phyloP scores from a whole-genome alignment of 2,329 filamentous ascomycete species.

The Aspergillus cejpii region DNA sequence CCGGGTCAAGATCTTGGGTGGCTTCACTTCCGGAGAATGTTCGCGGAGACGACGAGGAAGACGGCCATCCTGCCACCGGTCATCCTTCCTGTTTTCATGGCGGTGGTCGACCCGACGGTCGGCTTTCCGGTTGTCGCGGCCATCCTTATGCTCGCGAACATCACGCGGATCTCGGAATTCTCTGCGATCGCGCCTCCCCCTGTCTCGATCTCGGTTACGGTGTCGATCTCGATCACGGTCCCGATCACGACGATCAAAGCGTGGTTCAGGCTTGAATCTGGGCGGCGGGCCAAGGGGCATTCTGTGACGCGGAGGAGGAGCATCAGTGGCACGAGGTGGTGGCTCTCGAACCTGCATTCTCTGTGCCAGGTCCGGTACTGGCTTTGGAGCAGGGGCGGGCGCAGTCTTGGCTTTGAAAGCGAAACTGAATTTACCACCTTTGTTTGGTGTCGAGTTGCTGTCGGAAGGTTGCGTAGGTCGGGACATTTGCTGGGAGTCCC shows the following conservation, averaged over 20 bases:
- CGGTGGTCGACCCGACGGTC: slow-evolving; percentile 39
- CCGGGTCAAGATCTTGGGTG: slow-evolving; percentile 63
- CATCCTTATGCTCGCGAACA: slow-evolving; percentile 26
- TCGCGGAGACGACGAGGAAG: slow-evolving; percentile 47
- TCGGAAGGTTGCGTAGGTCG: slow-evolving; percentile 51
- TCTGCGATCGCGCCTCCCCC: slow-evolving; percentile 31
- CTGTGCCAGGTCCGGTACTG: slow-evolving; percentile 45
- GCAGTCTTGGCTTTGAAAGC: slow-evolving; percentile 76
- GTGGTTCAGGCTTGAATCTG: slow-evolving; percentile 37
- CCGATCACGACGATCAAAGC: slow-evolving; percentile 41
- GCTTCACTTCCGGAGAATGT: slow-evolving; percentile 42
- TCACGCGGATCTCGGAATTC: slow-evolving; percentile 28
- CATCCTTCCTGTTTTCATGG: slow-evolving; percentile 35
- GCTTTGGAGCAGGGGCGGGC: slow-evolving; percentile 48
- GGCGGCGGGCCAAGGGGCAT: slow-evolving; percentile 34
- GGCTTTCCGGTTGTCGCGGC: slow-evolving; percentile 31
- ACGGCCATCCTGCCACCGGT: slow-evolving; percentile 26
- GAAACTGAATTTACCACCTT: slow-evolving; percentile 76
- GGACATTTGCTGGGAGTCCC: slow-evolving; percentile 47
- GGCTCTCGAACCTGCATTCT: slow-evolving; percentile 42
- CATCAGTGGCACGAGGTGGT: slow-evolving; percentile 29
- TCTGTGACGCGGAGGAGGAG: slow-evolving; percentile 31
- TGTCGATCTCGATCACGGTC: slow-evolving; percentile 34
- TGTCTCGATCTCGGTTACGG: slow-evolving; percentile 27
- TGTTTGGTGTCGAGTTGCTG: slow-evolving; percentile 48